A percentile compares a stretch with the other conserved stretches of the same genome.
phyloP scores from a whole-genome alignment of 306 rosid species.

The Acacia melanoxylon region DNA sequence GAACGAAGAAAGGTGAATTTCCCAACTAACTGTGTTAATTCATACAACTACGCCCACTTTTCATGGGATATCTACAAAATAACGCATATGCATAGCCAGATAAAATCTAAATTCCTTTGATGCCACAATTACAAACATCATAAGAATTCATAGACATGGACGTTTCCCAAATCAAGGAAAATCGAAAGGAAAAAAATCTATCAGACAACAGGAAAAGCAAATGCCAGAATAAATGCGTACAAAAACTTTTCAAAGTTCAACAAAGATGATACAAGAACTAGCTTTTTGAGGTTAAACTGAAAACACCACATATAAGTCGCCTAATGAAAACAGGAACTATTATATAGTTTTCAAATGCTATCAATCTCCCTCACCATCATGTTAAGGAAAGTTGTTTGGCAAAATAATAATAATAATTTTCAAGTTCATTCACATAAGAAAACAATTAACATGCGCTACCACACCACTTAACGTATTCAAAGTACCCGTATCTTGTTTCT shows the following conservation, averaged over 20 bases:
- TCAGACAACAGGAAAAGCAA: not conserved
- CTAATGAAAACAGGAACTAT: not conserved
- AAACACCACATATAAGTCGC: not conserved
- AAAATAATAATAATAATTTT: not conserved
- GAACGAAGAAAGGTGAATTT: not conserved
- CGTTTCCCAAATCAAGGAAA: not conserved
- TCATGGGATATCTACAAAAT: not conserved
- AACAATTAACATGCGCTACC: not conserved
- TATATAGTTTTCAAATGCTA: constrained; percentile 3
- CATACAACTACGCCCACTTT: not conserved
- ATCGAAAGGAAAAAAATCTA: not conserved
- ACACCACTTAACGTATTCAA: not conserved
- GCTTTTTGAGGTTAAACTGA: not conserved
- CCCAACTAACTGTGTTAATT: not conserved
- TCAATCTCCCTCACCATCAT: not conserved
- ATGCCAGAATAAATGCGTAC: not conserved
- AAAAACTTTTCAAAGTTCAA: constrained; percentile 1
- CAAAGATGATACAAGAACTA: constrained; percentile 14
- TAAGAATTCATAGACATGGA: not conserved
- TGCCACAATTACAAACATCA: not conserved
- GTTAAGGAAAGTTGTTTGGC: not conserved
- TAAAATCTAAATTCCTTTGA: not conserved
- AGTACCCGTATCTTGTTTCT: not conserved
- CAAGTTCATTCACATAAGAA: not conserved
- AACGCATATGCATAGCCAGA: constrained; percentile 13